phyloP scores from a whole-genome alignment of 2,329 filamentous ascomycete species.

The Fusarium praegraminearum region DNA sequence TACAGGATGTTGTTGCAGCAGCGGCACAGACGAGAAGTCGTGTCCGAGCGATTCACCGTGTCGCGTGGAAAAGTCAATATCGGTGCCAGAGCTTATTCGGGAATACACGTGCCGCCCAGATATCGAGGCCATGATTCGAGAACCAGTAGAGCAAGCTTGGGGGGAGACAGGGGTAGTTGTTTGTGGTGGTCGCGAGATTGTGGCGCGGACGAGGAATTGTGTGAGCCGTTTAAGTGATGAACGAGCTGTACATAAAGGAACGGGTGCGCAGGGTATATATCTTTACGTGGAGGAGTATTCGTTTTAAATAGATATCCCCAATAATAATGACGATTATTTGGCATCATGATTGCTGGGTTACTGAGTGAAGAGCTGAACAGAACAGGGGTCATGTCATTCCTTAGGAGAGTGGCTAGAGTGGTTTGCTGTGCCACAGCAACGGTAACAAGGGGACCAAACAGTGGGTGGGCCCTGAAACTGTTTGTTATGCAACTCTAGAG shows the following conservation, averaged over 20 bases:
- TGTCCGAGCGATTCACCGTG: constrained; percentile 34
- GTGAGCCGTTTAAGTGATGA: constrained; percentile 70
- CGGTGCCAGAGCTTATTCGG: constrained; percentile 52
- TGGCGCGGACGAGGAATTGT: constrained; percentile 65
- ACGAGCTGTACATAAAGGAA: constrained; percentile 72
- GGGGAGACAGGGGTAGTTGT: constrained; percentile 72
- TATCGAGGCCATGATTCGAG: constrained; percentile 63
- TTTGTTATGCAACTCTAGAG: not conserved
- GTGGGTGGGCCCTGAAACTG: not conserved
- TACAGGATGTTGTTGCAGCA: constrained; percentile 43
- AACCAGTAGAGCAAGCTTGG: constrained; percentile 67
- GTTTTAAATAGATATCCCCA: constrained; percentile 53
- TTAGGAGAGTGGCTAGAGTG: not conserved
- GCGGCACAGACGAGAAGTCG: constrained; percentile 11
- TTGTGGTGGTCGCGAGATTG: constrained; percentile 68
- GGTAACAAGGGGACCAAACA: not conserved
- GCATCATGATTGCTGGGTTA: not conserved
- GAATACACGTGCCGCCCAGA: constrained; percentile 63
- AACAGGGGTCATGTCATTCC: not conserved
- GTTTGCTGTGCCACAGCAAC: constrained; percentile 5
- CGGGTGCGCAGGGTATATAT: constrained; percentile 71
- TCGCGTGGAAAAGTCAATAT: constrained; percentile 13
- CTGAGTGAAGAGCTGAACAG: not conserved
- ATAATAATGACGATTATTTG: not conserved
- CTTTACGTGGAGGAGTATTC: constrained; percentile 71